A percentile compares a stretch with the other conserved stretches of the same genome.
These are phyloP conservation scores for Euphorbia lathyris DNA, from an alignment of 345 rosid genomes.

Conservation along the genomic window DNA sequence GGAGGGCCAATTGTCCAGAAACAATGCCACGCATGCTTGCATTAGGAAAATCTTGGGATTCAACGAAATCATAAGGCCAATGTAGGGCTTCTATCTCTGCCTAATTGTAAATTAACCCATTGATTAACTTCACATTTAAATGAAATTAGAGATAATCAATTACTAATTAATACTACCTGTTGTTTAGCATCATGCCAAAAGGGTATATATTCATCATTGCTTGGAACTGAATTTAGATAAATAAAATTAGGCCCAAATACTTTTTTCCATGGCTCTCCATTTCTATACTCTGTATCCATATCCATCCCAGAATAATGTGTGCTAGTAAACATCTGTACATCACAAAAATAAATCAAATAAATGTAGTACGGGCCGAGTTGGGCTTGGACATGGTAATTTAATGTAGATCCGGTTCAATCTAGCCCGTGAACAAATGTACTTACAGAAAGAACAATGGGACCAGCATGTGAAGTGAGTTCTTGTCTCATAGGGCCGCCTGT, in stretches of 20 bases:
- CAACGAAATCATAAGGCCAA: conserved; percentile 20
- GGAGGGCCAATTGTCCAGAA: conserved; percentile 2
- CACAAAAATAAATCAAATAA: background rate
- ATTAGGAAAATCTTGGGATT: conserved; percentile 16
- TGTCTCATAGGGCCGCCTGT: conserved; percentile 16
- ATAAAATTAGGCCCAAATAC: conserved; percentile 24
- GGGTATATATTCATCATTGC: background rate
- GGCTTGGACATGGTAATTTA: too few relatives aligned
- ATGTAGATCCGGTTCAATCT: too few relatives aligned
- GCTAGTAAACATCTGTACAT: conserved; percentile 24
- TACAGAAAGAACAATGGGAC: conserved; percentile 19
- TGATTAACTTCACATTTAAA: background rate
- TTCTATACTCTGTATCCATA: conserved; percentile 1
- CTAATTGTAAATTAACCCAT: background rate
- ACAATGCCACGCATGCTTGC: conserved; percentile 18
- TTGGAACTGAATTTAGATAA: conserved; percentile 11
- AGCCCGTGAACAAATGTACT: too few relatives aligned
- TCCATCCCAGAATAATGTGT: conserved; percentile 20
- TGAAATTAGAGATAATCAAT: background rate
- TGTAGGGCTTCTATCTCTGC: background rate
- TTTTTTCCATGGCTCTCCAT: conserved; percentile 28
- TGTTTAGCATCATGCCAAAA: conserved; percentile 26
- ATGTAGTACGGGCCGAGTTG: too few relatives aligned
- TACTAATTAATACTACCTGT: conserved; percentile 10
- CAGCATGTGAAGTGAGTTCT: conserved; percentile 24